Percentiles rank a stretch among this genome's conserved stretches.
Conservation (phyloP, 2,329 filamentous ascomycete genomes). For the Fusarium fujikuroi region DNA sequence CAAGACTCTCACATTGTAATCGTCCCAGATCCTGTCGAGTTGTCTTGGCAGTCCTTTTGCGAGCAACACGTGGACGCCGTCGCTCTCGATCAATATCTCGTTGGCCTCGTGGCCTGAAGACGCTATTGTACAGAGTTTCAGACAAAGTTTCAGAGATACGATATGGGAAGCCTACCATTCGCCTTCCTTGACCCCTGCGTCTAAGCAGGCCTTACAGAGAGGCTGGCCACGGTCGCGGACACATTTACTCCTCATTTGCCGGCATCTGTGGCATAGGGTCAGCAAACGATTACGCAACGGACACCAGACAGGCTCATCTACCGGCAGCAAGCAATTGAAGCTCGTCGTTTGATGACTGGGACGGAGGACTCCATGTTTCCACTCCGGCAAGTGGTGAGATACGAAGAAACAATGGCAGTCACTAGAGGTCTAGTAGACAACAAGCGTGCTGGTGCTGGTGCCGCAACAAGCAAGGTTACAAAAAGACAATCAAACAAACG, state of each 20-base stretch:
- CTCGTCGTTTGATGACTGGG: slow-evolving; percentile 58
- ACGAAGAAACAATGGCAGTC: background rate
- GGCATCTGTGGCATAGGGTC: slow-evolving; percentile 55
- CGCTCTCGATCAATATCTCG: slow-evolving; percentile 66
- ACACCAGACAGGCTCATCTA: slow-evolving; percentile 43
- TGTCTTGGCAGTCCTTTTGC: slow-evolving; percentile 59
- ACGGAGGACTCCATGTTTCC: slow-evolving; percentile 17
- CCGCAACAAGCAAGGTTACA: background rate
- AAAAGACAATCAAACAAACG: background rate
- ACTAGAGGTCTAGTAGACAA: background rate
- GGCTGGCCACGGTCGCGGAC: slow-evolving; percentile 59
- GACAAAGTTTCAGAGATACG: background rate
- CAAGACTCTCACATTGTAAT: slow-evolving; percentile 49
- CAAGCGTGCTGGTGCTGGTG: background rate
- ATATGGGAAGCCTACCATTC: slow-evolving; percentile 58
- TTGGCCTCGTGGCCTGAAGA: slow-evolving; percentile 64
- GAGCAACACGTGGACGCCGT: slow-evolving; percentile 59
- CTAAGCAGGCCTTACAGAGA: slow-evolving; percentile 63
- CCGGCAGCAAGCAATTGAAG: slow-evolving; percentile 65
- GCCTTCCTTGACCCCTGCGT: slow-evolving; percentile 58
- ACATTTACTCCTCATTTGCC: slow-evolving; percentile 67
- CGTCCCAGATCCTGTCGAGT: slow-evolving; percentile 54
- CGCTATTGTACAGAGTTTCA: slow-evolving; percentile 47
- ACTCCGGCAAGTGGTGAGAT: slow-evolving; percentile 11
- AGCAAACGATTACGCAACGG: background rate